Conservation (phyloP, 129 eudicot species). For the sunflower (Helianthus annuus) region DNA sequence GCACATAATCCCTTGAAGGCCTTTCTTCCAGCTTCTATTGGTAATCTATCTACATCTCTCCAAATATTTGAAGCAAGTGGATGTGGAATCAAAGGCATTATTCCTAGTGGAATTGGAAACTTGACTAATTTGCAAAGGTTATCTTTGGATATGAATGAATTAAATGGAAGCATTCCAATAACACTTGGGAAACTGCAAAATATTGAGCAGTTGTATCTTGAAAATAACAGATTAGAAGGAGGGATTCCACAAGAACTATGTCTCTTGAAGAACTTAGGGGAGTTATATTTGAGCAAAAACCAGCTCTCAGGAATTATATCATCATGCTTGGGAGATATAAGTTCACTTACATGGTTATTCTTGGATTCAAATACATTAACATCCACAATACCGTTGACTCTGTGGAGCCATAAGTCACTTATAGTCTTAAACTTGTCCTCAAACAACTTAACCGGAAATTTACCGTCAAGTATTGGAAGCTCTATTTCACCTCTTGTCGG, state of each 20-base stretch:
- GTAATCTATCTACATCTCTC: constrained; percentile 38
- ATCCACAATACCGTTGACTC: constrained; percentile 25
- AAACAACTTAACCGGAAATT: constrained; percentile 26
- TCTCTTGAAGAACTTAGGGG: constrained; percentile 17
- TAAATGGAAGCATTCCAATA: constrained; percentile 38
- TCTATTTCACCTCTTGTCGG: constrained; percentile 8
- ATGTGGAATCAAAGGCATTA: constrained; percentile 30
- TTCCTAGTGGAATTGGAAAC: constrained; percentile 44
- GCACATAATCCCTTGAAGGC: constrained; percentile 34
- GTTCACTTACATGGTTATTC: constrained; percentile 25
- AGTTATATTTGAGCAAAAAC: constrained; percentile 30
- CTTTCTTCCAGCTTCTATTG: constrained; percentile 32
- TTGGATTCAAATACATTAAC: constrained; percentile 34
- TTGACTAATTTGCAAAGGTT: constrained; percentile 25
- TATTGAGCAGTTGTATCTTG: constrained; percentile 27
- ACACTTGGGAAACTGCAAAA: constrained; percentile 20
- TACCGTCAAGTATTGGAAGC: constrained; percentile 36
- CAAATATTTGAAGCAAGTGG: constrained; percentile 22
- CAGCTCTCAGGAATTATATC: constrained; percentile 39
- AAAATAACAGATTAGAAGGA: constrained; percentile 28
- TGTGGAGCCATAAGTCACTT: constrained; percentile 34
- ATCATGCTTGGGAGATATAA: constrained; percentile 38
- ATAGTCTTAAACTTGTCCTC: constrained; percentile 27
- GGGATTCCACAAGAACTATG: constrained; percentile 33
- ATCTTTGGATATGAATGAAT: constrained; percentile 29